Base-by-base conservation (phyloP, 345 rosid genomes). In the Citrus maxima region DNA sequence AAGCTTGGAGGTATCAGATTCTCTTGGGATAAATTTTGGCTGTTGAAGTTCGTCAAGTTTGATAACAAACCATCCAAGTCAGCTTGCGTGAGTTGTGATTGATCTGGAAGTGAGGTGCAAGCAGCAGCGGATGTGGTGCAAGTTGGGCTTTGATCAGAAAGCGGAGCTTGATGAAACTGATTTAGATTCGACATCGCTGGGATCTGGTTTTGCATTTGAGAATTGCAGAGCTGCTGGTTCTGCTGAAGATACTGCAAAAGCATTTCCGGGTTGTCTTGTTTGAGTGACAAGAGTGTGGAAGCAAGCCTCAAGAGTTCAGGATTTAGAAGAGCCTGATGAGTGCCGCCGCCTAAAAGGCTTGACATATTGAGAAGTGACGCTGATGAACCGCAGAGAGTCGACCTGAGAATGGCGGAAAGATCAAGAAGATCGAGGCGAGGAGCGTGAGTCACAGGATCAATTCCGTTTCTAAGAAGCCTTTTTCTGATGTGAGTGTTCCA, bases 401-500 rank as follows among this genome's bases (percentile, higher is more conserved):
- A 86, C 63, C 76, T 79, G 24, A 96, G 82, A 72, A 96, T 78
- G 9, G 97, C 84, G n/a, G 99, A 89, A 2, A 95, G 79, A 59
- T 92, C 93, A 9, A 89, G 90, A 78, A 90, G 86, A 86, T 92
- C 97, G 34, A 93, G 86, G 24, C 97, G 91, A 1, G 98, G 93
- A 10, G 97, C 80, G 70, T 96, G 99, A 62, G 99, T 96, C 3
- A 96, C 97, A 6, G 99, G 98, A 73, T 96, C 98, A 30, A 96
- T 96, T 30, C 98, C 99, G 77, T 88, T 91, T 60, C 92, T 82
- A 5, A 92, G 88, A 18, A 96, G 97, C 86, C 97, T 87, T 81
- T 93, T 96, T 25, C 97, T 86, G 40, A 94, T 91, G 61, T 89
- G 97, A 32, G 99, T 96, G 88, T 96, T 94, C 99, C 99, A 96